Conservation (phyloP, 257 asterid species). For the Rauvolfia tetraphylla region DNA sequence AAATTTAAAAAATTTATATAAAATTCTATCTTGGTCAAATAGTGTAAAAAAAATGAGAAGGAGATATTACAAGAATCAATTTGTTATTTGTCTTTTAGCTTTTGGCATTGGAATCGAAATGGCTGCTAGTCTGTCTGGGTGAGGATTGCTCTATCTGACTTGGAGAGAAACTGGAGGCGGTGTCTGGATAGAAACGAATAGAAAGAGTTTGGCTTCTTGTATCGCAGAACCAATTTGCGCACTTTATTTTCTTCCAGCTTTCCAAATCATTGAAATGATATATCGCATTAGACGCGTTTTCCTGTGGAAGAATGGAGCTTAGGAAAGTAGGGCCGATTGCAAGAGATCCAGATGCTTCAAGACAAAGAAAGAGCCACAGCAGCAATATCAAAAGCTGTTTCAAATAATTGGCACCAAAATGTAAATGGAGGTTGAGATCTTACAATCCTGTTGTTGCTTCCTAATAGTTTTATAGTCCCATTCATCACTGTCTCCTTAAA, state of each 20-base stretch:
- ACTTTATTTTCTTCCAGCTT: neutral
- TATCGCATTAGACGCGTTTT: neutral
- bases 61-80: too few relatives aligned
- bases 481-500: neutral
- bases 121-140: neutral
- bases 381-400: neutral
- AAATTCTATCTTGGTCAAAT: too few relatives aligned
- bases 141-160: neutral
- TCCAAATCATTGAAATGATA: neutral
- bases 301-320: neutral
- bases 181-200: neutral
- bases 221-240: neutral
- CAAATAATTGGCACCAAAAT: neutral
- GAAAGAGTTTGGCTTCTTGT: neutral
- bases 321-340: neutral
- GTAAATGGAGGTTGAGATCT: neutral
- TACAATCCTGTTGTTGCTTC: neutral
- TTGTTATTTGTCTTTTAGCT: neutral
- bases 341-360: conserved; percentile 6
- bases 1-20: too few relatives aligned
- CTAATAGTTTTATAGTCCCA: neutral
- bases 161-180: neutral
- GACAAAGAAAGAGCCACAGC: neutral
- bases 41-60: too few relatives aligned
- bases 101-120: neutral